These are phyloP conservation scores for Dendrothele bispora DNA, from an alignment of 768 basidiomycete genomes.

Conservation along the genomic window DNA sequence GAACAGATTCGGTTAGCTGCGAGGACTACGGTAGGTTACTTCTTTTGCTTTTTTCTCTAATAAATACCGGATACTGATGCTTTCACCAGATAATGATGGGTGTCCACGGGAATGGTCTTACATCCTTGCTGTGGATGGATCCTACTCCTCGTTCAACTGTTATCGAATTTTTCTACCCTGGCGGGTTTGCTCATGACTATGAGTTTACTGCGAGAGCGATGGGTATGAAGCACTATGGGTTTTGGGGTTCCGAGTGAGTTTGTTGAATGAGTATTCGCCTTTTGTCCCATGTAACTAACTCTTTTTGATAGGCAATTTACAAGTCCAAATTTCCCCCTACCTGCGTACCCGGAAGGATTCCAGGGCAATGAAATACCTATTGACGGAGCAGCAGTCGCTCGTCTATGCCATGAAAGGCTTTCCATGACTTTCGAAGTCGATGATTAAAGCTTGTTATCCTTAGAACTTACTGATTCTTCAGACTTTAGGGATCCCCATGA, in stretches of 20 bases:
- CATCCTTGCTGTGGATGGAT: conserved; percentile 87
- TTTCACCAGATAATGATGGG: conserved; percentile 3
- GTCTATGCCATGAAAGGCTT: too few species aligned
- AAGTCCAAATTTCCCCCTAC: conserved; percentile 64
- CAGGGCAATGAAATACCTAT: conserved; percentile 85
- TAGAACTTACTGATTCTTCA: too few species aligned
- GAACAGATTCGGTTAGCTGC: conserved; percentile 84
- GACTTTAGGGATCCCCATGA: too few species aligned
- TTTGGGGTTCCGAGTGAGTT: conserved; percentile 74
- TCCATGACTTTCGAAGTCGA: too few species aligned
- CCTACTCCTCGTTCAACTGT: conserved; percentile 80
- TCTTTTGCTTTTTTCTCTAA: background rate
- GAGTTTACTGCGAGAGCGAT: conserved; percentile 79
- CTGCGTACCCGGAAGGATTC: conserved; percentile 85
- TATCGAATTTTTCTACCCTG: conserved; percentile 88
- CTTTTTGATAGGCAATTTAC: conserved; percentile 60
- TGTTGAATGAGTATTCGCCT: too few species aligned
- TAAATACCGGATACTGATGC: background rate
- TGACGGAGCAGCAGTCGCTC: conserved; percentile 70
- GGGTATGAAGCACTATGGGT: conserved; percentile 80
- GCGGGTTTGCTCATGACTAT: conserved; percentile 86
- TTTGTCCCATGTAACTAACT: conserved; percentile 3
- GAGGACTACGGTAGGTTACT: conserved; percentile 71
- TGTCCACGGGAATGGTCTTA: conserved; percentile 9
- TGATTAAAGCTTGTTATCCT: too few species aligned